Base-by-base conservation (phyloP, 73 alveolate species). In the Paramecium sexaurelia region DNA sequence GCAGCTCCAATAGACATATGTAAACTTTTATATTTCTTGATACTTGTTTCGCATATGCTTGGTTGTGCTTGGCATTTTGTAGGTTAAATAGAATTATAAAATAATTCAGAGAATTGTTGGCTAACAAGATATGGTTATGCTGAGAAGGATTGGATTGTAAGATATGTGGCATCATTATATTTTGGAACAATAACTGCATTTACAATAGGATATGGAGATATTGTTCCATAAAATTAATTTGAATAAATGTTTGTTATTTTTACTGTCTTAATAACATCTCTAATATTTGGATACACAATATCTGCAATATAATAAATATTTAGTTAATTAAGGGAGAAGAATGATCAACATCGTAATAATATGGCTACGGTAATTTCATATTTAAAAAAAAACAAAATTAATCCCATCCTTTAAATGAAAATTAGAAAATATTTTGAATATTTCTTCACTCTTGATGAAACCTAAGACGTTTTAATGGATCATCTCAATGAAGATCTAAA, bases 171-270 rank as follows among this genome's bases (percentile, higher is more conserved):
- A n/a, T 86, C 93, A 57, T 39, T 86, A 24, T 86, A 86, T 86
- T 86, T 86, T 61, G 82, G 87, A 15, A 86, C 84, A 0, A 61
- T 86, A 22, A 56, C 93, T 56, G 84, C 84, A 37, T 61, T 86
- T 22, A 86, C 93, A 33, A 86, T 86, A 33, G 93, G 93, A 9
- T 86, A 86, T 37, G 93, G 93, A 0, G 93, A 86, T 39, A 61
- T 86, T n/a, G 87, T 86, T 22, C 93, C 93, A 1, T 17, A 61
- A 6, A 57, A 55, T 37, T 26, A 37, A 2, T 57, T 61, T 86
- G 93, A 86, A 86, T 61, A 86, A 86, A 36, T 51, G 24, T 86
- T 45, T 86, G 93, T 86, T 13, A 86, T 61, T 15, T 71, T 71
- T 11, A 86, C 68, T 11, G 68, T 75, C 0, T 61, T 86, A 27